Evolutionary conservation across 257 asterid species (phyloP), one percentile per base, ranked within the genome.

Genomic region (Ophiorrhiza pumila): DNA sequence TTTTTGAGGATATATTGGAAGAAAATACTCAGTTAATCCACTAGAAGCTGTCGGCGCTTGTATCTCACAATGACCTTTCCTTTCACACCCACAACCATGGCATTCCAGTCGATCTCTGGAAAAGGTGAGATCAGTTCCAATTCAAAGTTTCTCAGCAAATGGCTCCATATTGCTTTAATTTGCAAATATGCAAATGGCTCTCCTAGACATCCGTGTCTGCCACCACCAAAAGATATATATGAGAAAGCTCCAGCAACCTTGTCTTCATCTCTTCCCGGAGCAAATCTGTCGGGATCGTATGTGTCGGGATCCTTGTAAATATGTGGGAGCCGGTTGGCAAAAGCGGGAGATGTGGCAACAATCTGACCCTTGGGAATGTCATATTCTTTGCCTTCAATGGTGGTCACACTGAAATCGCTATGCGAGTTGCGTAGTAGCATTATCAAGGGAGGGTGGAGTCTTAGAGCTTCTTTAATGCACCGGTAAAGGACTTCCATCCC

Each of bases 171-270:
- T 8, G 98, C 96, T 76, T 89, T 93, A 73, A 93, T 93, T 77
- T 93, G 98, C 68, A 93, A 80, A 83, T 93, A 93, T 1, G 98
- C 98, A 75, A 93, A 93, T 10, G 98, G 97, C 85, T 93, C 98
- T 7, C 98, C 98, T 4, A 93, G 80, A 75, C 97, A 93, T 3
- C 97, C 98, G 9, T 93, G 98, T 84, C 97, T 87, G 49, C 98
- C 98, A 4, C 98, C 97, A 10, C 98, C 98, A 25, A 91, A 93
- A 3, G 98, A 89, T 32, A 93, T 91, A 81, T 93, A 91, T 0
- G 98, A 93, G 79, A 93, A 93, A 0, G 96, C 96, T 56, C 98
- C 98, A 0, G 97, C 87, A 7, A 82, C 92, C 85, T 93, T 93
- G 71, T 93, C 98, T 85, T 93, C 98, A 0, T 93, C 98, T 80